Conservation (phyloP, 2,329 filamentous ascomycete genomes). For the Proliferodiscus dingleyae region DNA sequence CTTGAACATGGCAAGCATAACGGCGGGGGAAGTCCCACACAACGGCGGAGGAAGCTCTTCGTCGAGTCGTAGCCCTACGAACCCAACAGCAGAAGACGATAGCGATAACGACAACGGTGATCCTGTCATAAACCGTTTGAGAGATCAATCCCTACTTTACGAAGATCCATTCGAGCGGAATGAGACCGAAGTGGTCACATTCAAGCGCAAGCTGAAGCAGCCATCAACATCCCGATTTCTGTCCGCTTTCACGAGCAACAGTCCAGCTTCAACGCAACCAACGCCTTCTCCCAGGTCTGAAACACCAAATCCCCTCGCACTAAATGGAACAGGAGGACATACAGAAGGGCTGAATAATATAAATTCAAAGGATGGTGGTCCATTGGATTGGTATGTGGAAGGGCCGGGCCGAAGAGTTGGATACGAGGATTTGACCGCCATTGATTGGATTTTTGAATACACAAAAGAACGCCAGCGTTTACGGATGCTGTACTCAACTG, state of each 20-base stretch:
- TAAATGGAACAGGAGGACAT: constrained; percentile 13
- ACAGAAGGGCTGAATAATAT: constrained; percentile 12
- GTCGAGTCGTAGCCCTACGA: constrained; percentile 22
- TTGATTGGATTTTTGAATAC: constrained; percentile 99
- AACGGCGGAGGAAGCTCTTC: constrained; percentile 20
- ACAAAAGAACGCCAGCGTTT: constrained; percentile 89
- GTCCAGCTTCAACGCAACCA: constrained; percentile 18
- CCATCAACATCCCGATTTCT: constrained; percentile 22
- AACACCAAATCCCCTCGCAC: constrained; percentile 16
- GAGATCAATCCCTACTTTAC: constrained; percentile 39
- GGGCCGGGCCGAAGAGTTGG: constrained; percentile 84
- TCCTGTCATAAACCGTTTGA: constrained; percentile 25
- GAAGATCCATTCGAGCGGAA: constrained; percentile 52
- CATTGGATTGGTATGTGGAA: constrained; percentile 82
- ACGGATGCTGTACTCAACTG: constrained; percentile 66
- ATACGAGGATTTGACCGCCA: constrained; percentile 94
- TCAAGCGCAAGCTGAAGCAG: constrained; percentile 63
- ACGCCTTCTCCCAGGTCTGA: constrained; percentile 24
- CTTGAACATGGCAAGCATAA: constrained; percentile 31
- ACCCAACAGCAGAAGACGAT: constrained; percentile 33
- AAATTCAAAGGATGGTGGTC: constrained; percentile 41
- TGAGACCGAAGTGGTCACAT: constrained; percentile 54
- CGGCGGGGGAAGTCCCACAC: constrained; percentile 20
- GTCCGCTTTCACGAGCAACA: constrained; percentile 22
- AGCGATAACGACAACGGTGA: constrained; percentile 38